phyloP scores from a whole-genome alignment of 495 filamentous ascomycete genomes.

The Diplogelasinospora grovesii region DNA sequence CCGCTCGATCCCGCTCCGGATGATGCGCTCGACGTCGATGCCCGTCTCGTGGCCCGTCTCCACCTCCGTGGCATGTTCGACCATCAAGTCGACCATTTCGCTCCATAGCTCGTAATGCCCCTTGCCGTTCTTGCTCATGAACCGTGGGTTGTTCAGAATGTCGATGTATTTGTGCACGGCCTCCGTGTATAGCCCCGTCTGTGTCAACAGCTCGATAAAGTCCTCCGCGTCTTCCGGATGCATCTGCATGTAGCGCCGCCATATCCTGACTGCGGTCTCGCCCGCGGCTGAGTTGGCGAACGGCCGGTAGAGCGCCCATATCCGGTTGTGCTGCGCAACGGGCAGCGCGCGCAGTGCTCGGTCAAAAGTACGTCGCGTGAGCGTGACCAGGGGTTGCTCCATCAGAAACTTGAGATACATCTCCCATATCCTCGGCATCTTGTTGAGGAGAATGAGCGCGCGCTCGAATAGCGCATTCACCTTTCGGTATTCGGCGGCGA shows the following conservation, averaged over 20 bases:
- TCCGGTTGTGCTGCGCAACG: conserved; percentile 92
- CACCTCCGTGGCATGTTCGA: conserved; percentile 81
- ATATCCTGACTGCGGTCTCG: conserved; percentile 85
- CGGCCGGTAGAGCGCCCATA: conserved; percentile 87
- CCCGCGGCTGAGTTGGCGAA: conserved; percentile 94
- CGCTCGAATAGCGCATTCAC: conserved; percentile 95
- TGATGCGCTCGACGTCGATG: conserved; percentile 89
- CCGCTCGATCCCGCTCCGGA: conserved; percentile 84
- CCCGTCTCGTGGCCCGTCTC: conserved; percentile 70
- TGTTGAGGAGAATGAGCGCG: conserved; percentile 90
- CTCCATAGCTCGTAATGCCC: conserved; percentile 96
- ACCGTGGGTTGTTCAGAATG: conserved; percentile 85
- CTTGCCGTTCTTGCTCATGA: conserved; percentile 87
- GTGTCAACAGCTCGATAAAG: conserved; percentile 80
- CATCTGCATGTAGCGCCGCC: conserved; percentile 95
- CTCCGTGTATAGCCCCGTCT: conserved; percentile 80
- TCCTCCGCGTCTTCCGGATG: conserved; percentile 95
- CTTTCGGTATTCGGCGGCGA: conserved; percentile 77
- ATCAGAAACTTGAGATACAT: conserved; percentile 92
- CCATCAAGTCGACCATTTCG: conserved; percentile 96
- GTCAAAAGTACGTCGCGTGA: conserved; percentile 87
- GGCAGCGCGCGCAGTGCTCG: conserved; percentile 90
- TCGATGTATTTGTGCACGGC: conserved; percentile 91
- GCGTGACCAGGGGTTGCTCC: conserved; percentile 86
- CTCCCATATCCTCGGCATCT: conserved; percentile 98